These are phyloP conservation scores for Leishmania turanica DNA, from an alignment of 208 protist genomes.

Conservation along the genomic window DNA sequence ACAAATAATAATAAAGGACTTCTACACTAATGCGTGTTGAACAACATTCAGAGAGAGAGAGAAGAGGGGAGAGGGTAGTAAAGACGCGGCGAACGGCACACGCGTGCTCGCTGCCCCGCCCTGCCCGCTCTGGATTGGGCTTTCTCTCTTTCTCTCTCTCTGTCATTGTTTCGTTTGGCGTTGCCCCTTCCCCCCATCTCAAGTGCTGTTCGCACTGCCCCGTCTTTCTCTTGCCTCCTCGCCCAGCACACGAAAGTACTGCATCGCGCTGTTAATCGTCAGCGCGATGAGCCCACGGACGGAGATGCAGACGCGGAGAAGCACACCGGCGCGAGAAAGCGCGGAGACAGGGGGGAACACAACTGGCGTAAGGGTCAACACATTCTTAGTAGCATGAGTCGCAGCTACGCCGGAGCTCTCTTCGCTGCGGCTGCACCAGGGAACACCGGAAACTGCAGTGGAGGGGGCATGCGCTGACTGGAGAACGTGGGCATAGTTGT, in stretches of 20 bases:
- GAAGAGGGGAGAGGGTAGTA: slow-evolving; percentile 7
- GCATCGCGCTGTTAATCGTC: neutral
- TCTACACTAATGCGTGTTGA: neutral
- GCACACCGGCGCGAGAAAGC: neutral
- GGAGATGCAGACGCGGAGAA: neutral
- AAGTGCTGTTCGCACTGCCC: neutral
- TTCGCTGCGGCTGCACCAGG: slow-evolving; percentile 22
- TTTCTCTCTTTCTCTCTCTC: too few relatives aligned
- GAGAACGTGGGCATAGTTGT: neutral
- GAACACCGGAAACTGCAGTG: slow-evolving; percentile 59
- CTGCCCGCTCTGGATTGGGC: neutral
- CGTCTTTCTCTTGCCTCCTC: neutral
- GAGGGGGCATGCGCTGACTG: slow-evolving; percentile 40
- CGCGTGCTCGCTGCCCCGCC: neutral
- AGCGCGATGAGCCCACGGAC: neutral
- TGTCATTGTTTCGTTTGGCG: too few relatives aligned
- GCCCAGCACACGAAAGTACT: neutral
- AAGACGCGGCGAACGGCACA: neutral
- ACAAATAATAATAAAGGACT: neutral
- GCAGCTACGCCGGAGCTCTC: neutral
- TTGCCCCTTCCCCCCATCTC: too few relatives aligned
- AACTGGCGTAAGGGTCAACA: neutral
- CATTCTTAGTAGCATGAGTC: neutral
- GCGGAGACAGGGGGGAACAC: neutral
- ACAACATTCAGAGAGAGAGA: neutral